Evolutionary conservation across 306 rosid species (phyloP), one percentile per base, ranked within the genome.

Genomic region (Abrus precatorius): DNA sequence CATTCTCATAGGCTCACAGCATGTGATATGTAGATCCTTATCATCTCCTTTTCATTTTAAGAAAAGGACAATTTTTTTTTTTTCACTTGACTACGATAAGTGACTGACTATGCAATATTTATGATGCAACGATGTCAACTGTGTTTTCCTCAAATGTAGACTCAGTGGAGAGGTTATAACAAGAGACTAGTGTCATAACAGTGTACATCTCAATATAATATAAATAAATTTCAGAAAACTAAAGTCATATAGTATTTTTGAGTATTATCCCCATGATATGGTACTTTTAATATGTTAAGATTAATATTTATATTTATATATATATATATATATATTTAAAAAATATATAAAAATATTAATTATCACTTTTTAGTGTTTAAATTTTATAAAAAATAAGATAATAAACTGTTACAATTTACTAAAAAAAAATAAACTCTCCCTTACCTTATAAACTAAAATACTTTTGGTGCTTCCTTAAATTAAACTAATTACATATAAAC

Each of bases 31-130:
- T 30, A 11, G 12, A 48, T 9, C 9, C 9, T 2, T 38, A 38
- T 5, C 5, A 38, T 38, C 5, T 38, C 3, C 1, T 38, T 38
- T 38, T 45, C 6, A 45, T 7, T 45, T 33, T 61, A 33, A 27
- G 20, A 3, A 32, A 36, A 64, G n/a, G 41, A 6, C 40, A 64
- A 0, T 63, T 49, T 0, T 2, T 7, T 55, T 55, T 55, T 75
- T 38, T 41, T 33, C 45, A 38, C 72, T 3, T 70, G 29, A 52
- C n/a, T 63, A 20, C 8, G 41, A 34, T 44, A 57, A 38, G 32
- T 32, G 76, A 20, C 20, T 47, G 74, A 72, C 32, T 75, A 40
- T 59, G 43, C 74, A 20, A 69, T 55, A 29, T 40, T 62, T 4
- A 29, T 54, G 4, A 67, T 13, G 57, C 20, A 55, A n/a, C 83